phyloP scores from a whole-genome alignment of 768 basidiomycete genomes.

The Candolleomyces aberdarensis region DNA sequence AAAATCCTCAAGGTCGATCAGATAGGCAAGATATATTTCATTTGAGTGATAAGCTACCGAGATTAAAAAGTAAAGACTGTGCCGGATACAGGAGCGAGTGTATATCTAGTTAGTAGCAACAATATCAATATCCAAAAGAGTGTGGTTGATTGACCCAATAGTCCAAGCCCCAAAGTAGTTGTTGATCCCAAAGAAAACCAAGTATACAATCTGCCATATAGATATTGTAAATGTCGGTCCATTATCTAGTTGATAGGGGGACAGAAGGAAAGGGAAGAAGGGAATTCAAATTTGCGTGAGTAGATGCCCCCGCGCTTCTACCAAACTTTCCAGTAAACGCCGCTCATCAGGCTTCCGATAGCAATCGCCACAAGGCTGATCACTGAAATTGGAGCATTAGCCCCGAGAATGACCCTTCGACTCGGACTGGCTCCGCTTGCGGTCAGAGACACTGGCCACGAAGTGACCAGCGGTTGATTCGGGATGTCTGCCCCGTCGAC shows the following conservation, averaged over 20 bases:
- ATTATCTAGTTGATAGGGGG: too few species aligned
- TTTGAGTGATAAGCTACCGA: constrained; percentile 3
- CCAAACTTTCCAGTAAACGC: background rate
- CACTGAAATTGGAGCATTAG: background rate
- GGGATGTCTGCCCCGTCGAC: constrained; percentile 35
- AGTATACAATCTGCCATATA: background rate
- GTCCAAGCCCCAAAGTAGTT: background rate
- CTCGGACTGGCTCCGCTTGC: constrained; percentile 15
- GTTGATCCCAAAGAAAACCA: background rate
- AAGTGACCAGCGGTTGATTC: constrained; percentile 32
- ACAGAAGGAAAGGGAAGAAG: background rate
- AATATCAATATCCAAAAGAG: too few species aligned
- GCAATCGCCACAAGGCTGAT: background rate
- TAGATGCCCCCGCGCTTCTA: background rate
- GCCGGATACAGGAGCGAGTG: background rate
- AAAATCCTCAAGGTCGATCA: background rate
- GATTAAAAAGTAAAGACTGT: background rate
- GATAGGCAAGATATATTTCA: background rate
- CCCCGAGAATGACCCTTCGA: constrained; percentile 10
- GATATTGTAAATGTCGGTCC: too few species aligned
- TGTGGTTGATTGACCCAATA: too few species aligned
- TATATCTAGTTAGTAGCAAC: background rate
- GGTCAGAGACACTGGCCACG: constrained; percentile 23
- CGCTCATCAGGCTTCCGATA: background rate
- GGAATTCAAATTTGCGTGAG: background rate